Base-by-base conservation (phyloP, 2,329 filamentous ascomycete species). In the Pseudogymnoascus sp. region DNA sequence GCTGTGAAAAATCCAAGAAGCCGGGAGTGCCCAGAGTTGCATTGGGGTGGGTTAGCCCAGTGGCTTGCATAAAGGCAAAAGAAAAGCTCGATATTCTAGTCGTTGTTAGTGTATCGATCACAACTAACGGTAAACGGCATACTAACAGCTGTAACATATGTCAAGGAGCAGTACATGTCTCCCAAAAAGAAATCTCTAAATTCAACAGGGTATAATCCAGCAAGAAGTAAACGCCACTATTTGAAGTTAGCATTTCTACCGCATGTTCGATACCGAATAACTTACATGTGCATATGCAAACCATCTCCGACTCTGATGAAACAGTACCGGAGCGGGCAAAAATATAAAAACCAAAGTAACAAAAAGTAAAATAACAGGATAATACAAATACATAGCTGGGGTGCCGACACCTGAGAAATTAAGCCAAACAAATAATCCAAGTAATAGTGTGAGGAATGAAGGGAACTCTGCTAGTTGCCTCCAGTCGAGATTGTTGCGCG, bases 111-210 rank as follows among this genome's bases (percentile, higher is more conserved):
- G 64, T 15, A 42, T 7, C n/a, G 9, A 9, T 13, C 15, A 11
- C 26, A 13, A 33, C 11, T n/a, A 10, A 3, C 11, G n/a, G 2
- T 4, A 4, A 23, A 3, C 4, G 15, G 2, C 26, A 2, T 6
- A 84, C 89, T 78, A 81, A 93, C 90, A 65, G 90, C 88, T 76
- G 91, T 90, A 15, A 88, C 84, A 75, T 99, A 99, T 5, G 93
- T 96, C 63, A 96, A 80, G 2, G 95, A 97, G 76, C 93, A 97
- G 75, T 96, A 96, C 81, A 97, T 97, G 74, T 99, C 95, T 62
- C 95, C 95, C 0, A 97, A 82, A 76, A 97, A 97, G 77, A 99
- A 97, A 76, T 99, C 95, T 64, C 93, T 86, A 74, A 97, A 99
- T 74, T 97, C 93, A 60, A 99, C 95, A 1, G 91, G 91, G 71